phyloP scores from a whole-genome alignment of 2,329 filamentous ascomycete genomes.

The Neofusicoccum parvum region DNA sequence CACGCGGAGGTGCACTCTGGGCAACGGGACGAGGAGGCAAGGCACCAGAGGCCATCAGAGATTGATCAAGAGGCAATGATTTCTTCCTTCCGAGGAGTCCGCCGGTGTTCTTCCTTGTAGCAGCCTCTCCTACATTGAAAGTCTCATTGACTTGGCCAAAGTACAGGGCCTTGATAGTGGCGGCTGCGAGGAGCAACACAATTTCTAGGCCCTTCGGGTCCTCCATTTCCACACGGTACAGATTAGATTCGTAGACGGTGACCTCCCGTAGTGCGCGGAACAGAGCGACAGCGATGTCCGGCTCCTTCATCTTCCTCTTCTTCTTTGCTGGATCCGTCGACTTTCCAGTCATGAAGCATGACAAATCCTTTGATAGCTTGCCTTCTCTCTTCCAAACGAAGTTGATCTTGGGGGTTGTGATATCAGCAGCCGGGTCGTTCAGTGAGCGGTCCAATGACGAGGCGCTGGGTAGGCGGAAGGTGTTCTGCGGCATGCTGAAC shows the following conservation, averaged over 20 bases:
- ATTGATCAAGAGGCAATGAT: conserved; percentile 31
- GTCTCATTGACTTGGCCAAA: conserved; percentile 68
- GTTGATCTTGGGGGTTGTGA: conserved; percentile 68
- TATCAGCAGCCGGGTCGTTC: conserved; percentile 58
- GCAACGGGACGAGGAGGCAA: not conserved
- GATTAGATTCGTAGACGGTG: conserved; percentile 91
- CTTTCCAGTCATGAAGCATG: conserved; percentile 82
- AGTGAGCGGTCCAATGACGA: conserved; percentile 77
- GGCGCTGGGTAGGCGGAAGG: conserved; percentile 77
- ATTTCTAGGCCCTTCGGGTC: conserved; percentile 93
- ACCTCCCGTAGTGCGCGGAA: conserved; percentile 74
- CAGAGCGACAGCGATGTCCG: conserved; percentile 91
- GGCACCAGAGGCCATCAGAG: not conserved
- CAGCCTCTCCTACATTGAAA: conserved; percentile 70
- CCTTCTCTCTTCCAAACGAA: conserved; percentile 92
- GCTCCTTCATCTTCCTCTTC: conserved; percentile 77
- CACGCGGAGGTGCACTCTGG: conserved; percentile 8
- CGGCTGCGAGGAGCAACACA: conserved; percentile 65
- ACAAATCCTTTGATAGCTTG: conserved; percentile 82
- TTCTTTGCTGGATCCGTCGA: conserved; percentile 66
- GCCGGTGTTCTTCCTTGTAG: conserved; percentile 41
- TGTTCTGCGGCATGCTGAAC: conserved; percentile 86
- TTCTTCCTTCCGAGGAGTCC: conserved; percentile 36
- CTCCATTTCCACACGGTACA: conserved; percentile 87
- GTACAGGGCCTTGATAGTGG: conserved; percentile 64